Percentiles rank a stretch among this genome's conserved stretches.
phyloP scores from a whole-genome alignment of 108 stramenopile genomes.

The Fragilaria radians region DNA sequence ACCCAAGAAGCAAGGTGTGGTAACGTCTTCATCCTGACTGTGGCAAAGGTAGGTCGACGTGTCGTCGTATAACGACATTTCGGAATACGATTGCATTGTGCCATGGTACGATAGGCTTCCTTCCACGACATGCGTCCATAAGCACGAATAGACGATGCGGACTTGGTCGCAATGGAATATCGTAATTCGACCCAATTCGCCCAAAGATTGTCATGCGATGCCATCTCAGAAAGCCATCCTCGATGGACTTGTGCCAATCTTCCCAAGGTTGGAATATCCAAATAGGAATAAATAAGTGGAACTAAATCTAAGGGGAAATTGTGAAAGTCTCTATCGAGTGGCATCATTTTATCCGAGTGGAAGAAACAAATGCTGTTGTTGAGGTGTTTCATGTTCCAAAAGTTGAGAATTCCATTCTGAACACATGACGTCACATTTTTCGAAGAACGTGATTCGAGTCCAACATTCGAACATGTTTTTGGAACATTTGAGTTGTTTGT shows the following conservation, averaged over 20 bases:
- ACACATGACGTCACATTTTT: no score
- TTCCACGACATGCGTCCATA: slow-evolving; percentile 3
- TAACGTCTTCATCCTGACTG: no score
- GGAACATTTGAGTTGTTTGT: no score
- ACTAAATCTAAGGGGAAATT: background rate
- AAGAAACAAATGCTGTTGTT: no score
- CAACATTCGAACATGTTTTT: no score
- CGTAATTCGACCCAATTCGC: background rate
- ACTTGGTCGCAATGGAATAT: background rate
- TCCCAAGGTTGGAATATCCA: slow-evolving; percentile 1
- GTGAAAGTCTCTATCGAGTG: background rate
- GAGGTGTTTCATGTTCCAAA: no score
- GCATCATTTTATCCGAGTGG: background rate
- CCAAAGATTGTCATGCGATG: background rate
- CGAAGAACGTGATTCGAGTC: no score
- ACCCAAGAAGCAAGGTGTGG: background rate
- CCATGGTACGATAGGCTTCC: slow-evolving; percentile 1
- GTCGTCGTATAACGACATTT: slow-evolving; percentile 1
- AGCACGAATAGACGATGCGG: background rate
- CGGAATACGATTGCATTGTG: background rate
- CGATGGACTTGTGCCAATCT: background rate
- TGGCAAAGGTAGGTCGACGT: slow-evolving; percentile 1
- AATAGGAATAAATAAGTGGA: background rate
- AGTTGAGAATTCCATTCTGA: no score
- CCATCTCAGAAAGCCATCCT: background rate